Evolutionary conservation across 2,329 filamentous ascomycete genomes (phyloP), one percentile per base, ranked within the genome.

Genomic region (Pyrenochaeta sp.): DNA sequence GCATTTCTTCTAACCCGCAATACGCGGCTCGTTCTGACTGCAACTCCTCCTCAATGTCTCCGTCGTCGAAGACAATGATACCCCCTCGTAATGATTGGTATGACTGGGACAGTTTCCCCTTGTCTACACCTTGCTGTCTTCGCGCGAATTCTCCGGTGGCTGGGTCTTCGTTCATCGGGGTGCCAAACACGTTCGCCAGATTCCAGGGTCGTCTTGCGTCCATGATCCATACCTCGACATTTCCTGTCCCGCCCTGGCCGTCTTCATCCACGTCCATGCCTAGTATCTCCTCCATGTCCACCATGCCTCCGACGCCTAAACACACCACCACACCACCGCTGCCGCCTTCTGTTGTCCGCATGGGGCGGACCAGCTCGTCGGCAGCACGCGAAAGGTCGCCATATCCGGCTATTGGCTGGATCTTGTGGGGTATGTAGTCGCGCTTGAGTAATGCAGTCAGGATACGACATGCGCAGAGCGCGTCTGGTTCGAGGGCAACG

Each of bases 361-460:
- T 91, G 8, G 91, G 91, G 41, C 79, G 81, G 27, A 96, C 88
- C 30, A 95, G 79, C 55, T 92, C 85, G 63, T 83, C 82, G 31
- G 92, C 92, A 15, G 87, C 87, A 58, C 84, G 86, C 65, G 89
- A 82, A 32, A 99, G 83, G 69, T 97, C 94, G 55, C 84, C 86
- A 83, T 96, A 97, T 41, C 94, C 94, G 14, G 90, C 85, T 41
- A 99, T 87, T 1, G 94, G 94, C 64, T 96, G 90, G 65, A 97
- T 96, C 74, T 96, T 97, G 77, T 97, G 93, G 10, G 88, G 89
- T 59, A 99, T 96, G 68, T 96, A 97, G 77, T 99, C 94, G 79
- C 93, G 88, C 74, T 96, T 96, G 48, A 99, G 80, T n/a, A 99
- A 81, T 36, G 88, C 83, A 3, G 93, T 96, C 34, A 99, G 84